These are phyloP conservation scores for Aspergillus niger DNA, from an alignment of 2,329 filamentous ascomycete species.

Conservation along the genomic window DNA sequence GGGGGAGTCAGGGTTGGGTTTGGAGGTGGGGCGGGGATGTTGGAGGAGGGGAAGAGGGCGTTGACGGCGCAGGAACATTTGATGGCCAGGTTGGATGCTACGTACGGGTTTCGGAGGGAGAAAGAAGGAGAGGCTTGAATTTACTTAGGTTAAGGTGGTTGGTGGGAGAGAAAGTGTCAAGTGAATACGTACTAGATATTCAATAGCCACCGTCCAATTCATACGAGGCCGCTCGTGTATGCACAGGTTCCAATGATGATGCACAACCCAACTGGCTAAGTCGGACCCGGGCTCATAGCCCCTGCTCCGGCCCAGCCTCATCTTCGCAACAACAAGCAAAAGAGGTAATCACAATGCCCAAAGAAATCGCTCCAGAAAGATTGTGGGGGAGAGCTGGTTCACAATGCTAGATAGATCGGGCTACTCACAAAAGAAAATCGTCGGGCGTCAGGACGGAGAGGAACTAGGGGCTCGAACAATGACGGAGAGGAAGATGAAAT, in stretches of 20 bases:
- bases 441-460: constrained; percentile 21
- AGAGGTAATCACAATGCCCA: constrained; percentile 14
- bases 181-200: not conserved
- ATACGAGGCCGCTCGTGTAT: too few species aligned
- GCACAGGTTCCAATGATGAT: too few species aligned
- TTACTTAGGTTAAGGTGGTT: not conserved
- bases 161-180: not conserved
- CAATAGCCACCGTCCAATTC: too few species aligned
- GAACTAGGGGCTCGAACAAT: constrained; percentile 11
- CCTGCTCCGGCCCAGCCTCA: too few species aligned
- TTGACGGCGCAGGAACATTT: constrained; percentile 63
- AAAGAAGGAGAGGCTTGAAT: not conserved
- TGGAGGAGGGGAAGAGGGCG: constrained; percentile 37
- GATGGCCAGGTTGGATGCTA: constrained; percentile 58
- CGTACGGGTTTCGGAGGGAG: constrained; percentile 52
- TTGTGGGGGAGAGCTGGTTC: constrained; percentile 20
- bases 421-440: constrained; percentile 40
- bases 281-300: too few species aligned
- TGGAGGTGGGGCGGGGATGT: constrained; percentile 41
- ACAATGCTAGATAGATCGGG: constrained; percentile 20
- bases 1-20: constrained; percentile 41
- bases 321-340: constrained; percentile 5
- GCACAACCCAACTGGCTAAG: constrained; percentile 3
- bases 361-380: constrained; percentile 16
- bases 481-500: constrained; percentile 1